A percentile compares a stretch with the other conserved stretches of the same genome.
phyloP scores from a whole-genome alignment of 2,329 filamentous ascomycete genomes.

The Aureobasidium sp. region DNA sequence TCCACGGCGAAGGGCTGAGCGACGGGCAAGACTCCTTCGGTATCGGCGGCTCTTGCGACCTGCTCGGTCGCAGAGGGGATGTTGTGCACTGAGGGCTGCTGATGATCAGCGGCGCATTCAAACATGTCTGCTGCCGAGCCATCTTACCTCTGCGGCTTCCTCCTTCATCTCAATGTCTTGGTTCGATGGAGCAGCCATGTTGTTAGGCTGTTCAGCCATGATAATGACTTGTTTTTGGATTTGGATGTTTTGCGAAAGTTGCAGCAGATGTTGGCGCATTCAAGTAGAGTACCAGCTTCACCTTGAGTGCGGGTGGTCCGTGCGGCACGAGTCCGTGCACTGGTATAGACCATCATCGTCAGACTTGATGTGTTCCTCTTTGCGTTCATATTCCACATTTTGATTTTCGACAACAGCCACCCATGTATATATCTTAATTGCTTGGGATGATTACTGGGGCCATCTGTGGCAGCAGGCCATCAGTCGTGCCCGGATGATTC shows the following conservation, averaged over 20 bases:
- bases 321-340: background rate
- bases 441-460: background rate
- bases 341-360: background rate
- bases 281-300: background rate
- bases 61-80: slow-evolving; percentile 15
- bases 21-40: background rate
- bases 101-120: background rate
- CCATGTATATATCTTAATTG: background rate
- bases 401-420: background rate
- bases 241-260: background rate
- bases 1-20: background rate
- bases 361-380: background rate
- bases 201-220: slow-evolving; percentile 28
- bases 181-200: slow-evolving; percentile 17
- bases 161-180: slow-evolving; percentile 33
- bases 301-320: background rate
- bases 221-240: background rate
- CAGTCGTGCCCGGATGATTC: background rate
- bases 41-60: slow-evolving; percentile 14
- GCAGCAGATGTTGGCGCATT: background rate
- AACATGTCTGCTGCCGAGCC: background rate
- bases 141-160: slow-evolving; percentile 24
- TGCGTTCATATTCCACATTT: background rate
- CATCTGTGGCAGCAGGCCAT: background rate
- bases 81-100: background rate